A percentile compares a stretch with the other conserved stretches of the same genome.
Conservation (phyloP, 768 basidiomycete genomes). For the Trametes maxima region DNA sequence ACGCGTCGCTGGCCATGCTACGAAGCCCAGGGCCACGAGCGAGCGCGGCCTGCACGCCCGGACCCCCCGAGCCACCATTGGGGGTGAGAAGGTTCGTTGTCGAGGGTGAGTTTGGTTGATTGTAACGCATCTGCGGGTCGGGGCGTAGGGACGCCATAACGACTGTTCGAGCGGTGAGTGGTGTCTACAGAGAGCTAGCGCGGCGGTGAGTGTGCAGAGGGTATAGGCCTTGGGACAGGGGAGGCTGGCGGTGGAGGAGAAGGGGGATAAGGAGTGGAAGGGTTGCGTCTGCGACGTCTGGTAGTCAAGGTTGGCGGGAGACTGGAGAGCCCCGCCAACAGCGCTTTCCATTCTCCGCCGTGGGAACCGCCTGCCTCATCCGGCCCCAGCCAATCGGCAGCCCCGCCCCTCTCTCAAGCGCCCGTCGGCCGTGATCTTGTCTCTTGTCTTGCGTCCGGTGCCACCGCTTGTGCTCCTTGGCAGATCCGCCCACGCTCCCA, state of each 20-base stretch:
- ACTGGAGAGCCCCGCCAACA: neutral
- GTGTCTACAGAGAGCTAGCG: neutral
- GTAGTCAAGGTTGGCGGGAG: neutral
- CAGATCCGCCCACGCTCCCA: too few species aligned
- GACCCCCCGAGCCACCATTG: slow-evolving; percentile 8
- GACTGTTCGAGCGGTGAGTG: neutral
- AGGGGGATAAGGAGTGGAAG: slow-evolving; percentile 14
- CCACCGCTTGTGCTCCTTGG: too few species aligned
- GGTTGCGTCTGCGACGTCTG: slow-evolving; percentile 6
- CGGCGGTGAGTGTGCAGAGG: slow-evolving; percentile 10
- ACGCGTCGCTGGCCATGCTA: slow-evolving; percentile 25
- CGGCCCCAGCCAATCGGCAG: slow-evolving; percentile 2
- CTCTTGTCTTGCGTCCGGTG: neutral
- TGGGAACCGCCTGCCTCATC: slow-evolving; percentile 3
- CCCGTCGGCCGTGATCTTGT: neutral
- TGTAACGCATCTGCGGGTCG: slow-evolving; percentile 21
- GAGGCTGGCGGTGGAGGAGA: slow-evolving; percentile 5
- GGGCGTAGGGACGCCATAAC: slow-evolving; percentile 24
- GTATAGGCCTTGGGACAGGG: slow-evolving; percentile 10
- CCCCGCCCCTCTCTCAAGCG: neutral
- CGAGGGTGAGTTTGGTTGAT: slow-evolving; percentile 21
- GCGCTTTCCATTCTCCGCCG: neutral
- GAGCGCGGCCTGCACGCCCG: slow-evolving; percentile 25
- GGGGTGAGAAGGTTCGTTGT: slow-evolving; percentile 25
- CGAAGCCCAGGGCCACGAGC: slow-evolving; percentile 19